phyloP scores from a whole-genome alignment of 208 protist species.

The Lotmaria passim region DNA sequence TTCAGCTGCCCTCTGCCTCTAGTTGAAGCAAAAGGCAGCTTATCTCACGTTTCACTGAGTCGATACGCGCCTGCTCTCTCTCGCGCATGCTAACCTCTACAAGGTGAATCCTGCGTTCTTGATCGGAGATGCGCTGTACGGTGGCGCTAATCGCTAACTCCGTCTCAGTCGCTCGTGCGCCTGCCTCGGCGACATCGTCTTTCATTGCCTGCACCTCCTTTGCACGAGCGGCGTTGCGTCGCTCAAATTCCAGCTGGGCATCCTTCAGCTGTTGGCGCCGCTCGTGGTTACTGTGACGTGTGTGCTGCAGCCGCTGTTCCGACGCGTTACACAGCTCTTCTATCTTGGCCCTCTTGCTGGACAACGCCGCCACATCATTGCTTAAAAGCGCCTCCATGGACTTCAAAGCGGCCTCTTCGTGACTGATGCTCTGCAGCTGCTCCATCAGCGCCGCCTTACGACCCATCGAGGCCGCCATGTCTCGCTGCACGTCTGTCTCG shows the following conservation, averaged over 20 bases:
- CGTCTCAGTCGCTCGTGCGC: neutral
- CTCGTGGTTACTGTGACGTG: neutral
- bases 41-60: neutral
- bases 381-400: neutral
- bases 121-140: conserved; percentile 2
- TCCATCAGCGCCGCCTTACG: conserved; percentile 6
- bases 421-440: conserved; percentile 5
- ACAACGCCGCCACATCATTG: neutral
- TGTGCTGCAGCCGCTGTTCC: neutral
- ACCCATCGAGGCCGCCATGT: conserved; percentile 11
- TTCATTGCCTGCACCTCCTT: neutral
- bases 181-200: neutral
- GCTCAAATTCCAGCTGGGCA: neutral
- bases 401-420: conserved; percentile 1
- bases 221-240: neutral
- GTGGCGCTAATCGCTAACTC: neutral
- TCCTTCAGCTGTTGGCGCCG: conserved; percentile 12
- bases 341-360: neutral
- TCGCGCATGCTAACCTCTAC: neutral
- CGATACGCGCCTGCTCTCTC: conserved; percentile 7
- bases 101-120: neutral
- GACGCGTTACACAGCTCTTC: neutral
- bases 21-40: neutral
- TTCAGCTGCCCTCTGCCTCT: neutral
- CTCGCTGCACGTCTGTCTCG: neutral